Evolutionary conservation across 305 asterid genomes (phyloP), one percentile per base, ranked within the genome.

Genomic region (Stenogyne calaminthoides): DNA sequence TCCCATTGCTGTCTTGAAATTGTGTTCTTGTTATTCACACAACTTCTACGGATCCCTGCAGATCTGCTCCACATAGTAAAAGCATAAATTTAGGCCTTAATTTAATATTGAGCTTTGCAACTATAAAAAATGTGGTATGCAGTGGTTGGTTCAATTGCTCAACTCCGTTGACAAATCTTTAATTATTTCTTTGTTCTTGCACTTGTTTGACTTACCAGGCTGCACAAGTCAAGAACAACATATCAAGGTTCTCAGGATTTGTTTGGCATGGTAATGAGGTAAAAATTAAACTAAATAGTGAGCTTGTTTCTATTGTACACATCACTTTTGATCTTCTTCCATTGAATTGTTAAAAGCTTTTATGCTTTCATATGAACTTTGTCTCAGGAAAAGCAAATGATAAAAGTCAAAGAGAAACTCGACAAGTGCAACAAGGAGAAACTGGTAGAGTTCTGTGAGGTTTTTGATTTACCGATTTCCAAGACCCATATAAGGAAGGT

Each of bases 191-290:
- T 29, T 77, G 2, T 20, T 66, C 59, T 69, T 61, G 40, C 68
- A 58, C 70, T 67, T 73, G 27, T 70, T 84, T 27, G 63, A 71
- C 36, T 72, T 42, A 82, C 77, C 89, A 95, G 99, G 98, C 95
- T 67, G 86, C 90, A 80, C 85, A 86, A 82, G 59, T 88, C 70
- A 95, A 91, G 86, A 80, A 65, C 78, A 87, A 95, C 76, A 85
- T 95, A 60, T 87, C 86, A 64, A 88, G 91, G 69, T 95, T 95
- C 78, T 95, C 99, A 72, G 97, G 99, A 64, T 86, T 95, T 47
- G 96, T 88, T 72, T 95, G 98, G 98, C 89, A 81, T 88, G 95
- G 71, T 72, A 83, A 93, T 74, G 95, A 91, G 97, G 99, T 95
- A 83, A 75, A 51, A 73, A 5, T 29, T 25, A 56, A 59, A 25